Evolutionary conservation across 2,329 filamentous ascomycete genomes (phyloP).

Genomic region (Xylariales sp.): DNA sequence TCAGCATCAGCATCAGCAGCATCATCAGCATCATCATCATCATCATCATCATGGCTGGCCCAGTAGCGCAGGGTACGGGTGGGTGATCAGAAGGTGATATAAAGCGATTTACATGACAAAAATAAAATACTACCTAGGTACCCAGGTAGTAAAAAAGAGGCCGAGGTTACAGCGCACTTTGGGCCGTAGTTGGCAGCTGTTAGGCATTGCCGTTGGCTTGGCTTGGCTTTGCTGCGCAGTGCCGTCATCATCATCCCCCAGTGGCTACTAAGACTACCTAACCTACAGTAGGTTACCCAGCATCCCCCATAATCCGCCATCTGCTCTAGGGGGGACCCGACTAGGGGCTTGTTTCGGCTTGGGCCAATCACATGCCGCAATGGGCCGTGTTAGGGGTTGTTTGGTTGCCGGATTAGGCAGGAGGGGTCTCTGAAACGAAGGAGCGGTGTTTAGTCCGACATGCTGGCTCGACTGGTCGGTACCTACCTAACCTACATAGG

Average conservation of each 20-base stretch:
- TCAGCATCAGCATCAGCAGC: too few species aligned
- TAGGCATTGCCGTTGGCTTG: constrained; percentile 22
- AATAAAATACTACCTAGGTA: too few species aligned
- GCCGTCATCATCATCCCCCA: constrained; percentile 28
- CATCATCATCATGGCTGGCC: too few species aligned
- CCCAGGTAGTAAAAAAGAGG: constrained; percentile 29
- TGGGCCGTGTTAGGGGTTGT: constrained; percentile 24
- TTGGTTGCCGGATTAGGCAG: constrained; percentile 45
- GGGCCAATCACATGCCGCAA: constrained; percentile 41
- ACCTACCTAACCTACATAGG: too few species aligned
- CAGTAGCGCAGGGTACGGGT: too few species aligned
- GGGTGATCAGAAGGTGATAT: too few species aligned
- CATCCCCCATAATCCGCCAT: too few species aligned
- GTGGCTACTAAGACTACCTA: too few species aligned
- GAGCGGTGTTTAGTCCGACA: constrained; percentile 30
- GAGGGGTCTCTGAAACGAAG: constrained; percentile 47
- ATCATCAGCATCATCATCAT: too few species aligned
- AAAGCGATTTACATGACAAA: too few species aligned
- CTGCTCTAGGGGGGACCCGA: constrained; percentile 2
- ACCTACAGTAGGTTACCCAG: too few species aligned
- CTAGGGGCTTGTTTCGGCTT: constrained; percentile 19
- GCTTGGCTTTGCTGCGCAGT: constrained; percentile 38
- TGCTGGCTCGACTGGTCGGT: neutral
- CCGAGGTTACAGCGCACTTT: constrained; percentile 44
- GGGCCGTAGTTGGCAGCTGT: constrained; percentile 35